Evolutionary conservation across 176 grass and related monocot species (phyloP), one percentile per base, ranked within the genome.

Genomic region (Urochloa ruziziensis): DNA sequence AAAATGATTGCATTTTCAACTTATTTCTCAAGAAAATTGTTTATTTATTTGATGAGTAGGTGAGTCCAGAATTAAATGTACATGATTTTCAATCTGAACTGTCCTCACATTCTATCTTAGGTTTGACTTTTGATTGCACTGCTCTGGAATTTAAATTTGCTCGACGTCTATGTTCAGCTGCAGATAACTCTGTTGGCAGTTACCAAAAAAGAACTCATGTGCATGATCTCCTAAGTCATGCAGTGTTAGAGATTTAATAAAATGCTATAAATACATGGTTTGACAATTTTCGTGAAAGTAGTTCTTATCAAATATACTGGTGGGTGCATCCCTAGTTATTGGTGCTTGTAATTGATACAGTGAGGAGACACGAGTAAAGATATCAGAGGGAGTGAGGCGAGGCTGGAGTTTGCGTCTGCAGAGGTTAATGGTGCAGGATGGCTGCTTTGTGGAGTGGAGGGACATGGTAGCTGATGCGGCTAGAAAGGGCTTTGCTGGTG

Each of bases 401-500:
- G 93, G 92, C 37, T 95, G 93, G 92, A 80, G 49, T 61, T 83
- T 86, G 79, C 86, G 96, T 59, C 84, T 79, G 10, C 81, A 86
- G 58, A 93, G 81, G 40, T 78, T 84, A 81, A 90, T 86, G 74
- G 75, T 93, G 42, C 93, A 98, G 71, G 90, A 95, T 65, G 84
- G 82, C 59, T 95, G 92, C 48, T 80, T 89, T 78, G 67, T 95
- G 63, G 89, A 98, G 63, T 98, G 96, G 96, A 62, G 81, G 54
- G 90, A 98, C 48, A 83, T 84, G 70, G 84, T 98, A 86, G 96
- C 96, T 84, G 82, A 91, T 77, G 82, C 86, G 27, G 84, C 96
- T 62, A 89, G 84, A 75, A 84, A 79, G 39, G 96, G 91, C 51
- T 88, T 80, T 82, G 83, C 71, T 91, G 93, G 89, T 89, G 90